Conservation (phyloP, 139 green algal species). For the Dunaliella sp. region DNA sequence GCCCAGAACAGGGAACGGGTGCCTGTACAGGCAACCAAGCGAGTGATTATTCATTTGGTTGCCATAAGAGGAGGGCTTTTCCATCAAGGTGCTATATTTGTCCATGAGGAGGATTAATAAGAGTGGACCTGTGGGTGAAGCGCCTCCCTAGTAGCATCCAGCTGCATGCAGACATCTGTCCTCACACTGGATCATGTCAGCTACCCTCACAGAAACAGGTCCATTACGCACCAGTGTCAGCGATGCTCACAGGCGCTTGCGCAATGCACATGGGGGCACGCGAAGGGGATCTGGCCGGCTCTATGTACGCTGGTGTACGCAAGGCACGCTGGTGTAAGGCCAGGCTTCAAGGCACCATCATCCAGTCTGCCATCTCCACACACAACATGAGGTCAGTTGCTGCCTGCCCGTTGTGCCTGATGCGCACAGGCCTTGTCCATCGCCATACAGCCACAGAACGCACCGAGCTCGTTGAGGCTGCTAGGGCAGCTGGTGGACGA, state of each 20-base stretch:
- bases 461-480: constrained; percentile 35
- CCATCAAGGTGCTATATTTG: too few relatives aligned
- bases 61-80: too few relatives aligned
- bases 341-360: not conserved
- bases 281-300: not conserved
- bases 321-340: not conserved
- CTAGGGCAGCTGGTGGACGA: constrained; percentile 50
- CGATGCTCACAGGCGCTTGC: not conserved
- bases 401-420: not conserved
- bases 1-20: not conserved
- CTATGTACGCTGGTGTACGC: not conserved
- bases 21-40: not conserved
- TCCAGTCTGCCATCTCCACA: not conserved
- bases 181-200: too few relatives aligned
- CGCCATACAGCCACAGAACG: constrained; percentile 44
- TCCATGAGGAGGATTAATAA: too few relatives aligned
- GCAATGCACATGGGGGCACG: not conserved
- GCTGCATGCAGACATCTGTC: too few relatives aligned
- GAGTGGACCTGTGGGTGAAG: too few relatives aligned
- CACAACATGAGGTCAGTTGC: too few relatives aligned
- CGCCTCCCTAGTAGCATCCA: too few relatives aligned
- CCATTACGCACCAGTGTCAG: too few relatives aligned
- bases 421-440: constrained; percentile 58
- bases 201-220: too few relatives aligned
- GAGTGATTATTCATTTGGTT: not conserved